Evolutionary conservation across 2,329 filamentous ascomycete genomes (phyloP), one percentile per base, ranked within the genome.

Genomic region (Aspergillus carbonarius): DNA sequence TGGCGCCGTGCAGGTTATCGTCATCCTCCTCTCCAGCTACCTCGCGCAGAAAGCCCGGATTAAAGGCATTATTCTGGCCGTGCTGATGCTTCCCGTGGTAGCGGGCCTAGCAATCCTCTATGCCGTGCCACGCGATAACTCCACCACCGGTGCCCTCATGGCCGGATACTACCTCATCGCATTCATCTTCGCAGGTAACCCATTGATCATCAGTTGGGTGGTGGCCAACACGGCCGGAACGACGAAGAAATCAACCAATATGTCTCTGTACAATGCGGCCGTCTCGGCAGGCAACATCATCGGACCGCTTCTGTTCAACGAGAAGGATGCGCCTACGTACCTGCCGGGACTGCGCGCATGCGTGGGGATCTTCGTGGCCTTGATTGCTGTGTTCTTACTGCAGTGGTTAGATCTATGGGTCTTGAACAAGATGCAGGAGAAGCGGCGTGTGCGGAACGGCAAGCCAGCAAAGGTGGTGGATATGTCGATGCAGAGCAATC

Each of bases 161-260:
- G 81, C 78, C 0, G 86, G 82, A 0, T 89, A 89, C 70, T 89
- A 89, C 64, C 76, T 89, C 1, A 79, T 89, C 0, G 83, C 85
- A 0, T 89, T 89, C 70, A 75, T 89, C 8, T 90, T 86, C 60
- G 85, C 85, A 1, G 84, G 82, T 1, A 88, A 88, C 64, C 87
- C 87, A 0, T 76, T 90, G 9, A 83, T 88, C 25, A 83, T 89
- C 0, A 82, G 84, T 0, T 91, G 88, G 88, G 86, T 89, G 58
- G 81, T 89, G 5, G 85, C 83, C 7, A 90, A 90, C 70, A 89
- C 86, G 0, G 88, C 80, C 0, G 88, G 88, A 6, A 84, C 82
- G 15, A 89, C 87, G 2, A 89, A 90, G 73, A 88, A 87, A 67
- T 85, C 85, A 0, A 79, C 84, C 50, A 80, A 86, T 39, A 86